phyloP scores from a whole-genome alignment of 257 asterid genomes.

The Lycium ferocissimum region DNA sequence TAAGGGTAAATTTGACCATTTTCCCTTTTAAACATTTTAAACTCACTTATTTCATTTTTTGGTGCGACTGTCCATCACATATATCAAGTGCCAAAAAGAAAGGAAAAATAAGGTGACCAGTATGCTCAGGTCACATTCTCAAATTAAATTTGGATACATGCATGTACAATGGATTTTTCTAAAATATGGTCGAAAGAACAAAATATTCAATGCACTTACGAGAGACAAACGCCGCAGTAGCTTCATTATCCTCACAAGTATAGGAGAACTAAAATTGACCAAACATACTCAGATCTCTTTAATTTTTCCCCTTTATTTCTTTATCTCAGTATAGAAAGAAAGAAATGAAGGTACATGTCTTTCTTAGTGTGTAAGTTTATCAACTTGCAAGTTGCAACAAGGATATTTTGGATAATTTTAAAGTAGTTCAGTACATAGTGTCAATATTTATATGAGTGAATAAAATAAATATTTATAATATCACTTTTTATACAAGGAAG shows the following conservation, averaged over 20 bases:
- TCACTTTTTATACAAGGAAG: neutral
- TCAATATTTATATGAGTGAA: neutral
- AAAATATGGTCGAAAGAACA: neutral
- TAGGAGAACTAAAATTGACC: conserved; percentile 5
- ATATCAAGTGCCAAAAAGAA: neutral
- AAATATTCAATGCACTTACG: neutral
- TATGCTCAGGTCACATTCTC: neutral
- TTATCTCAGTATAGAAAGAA: neutral
- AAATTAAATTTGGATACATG: neutral
- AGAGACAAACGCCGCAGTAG: neutral
- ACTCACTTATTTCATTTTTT: neutral
- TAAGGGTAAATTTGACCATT: neutral
- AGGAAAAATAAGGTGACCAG: neutral
- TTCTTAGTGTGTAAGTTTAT: neutral
- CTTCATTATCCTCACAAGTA: neutral
- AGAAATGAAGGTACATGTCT: neutral
- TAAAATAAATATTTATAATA: too few species aligned
- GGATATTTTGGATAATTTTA: neutral
- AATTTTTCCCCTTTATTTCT: neutral
- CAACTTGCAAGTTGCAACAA: neutral
- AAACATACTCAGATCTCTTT: neutral
- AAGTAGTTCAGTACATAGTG: neutral
- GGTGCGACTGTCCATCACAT: neutral
- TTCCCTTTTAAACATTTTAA: neutral
- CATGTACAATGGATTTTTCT: neutral